These are phyloP conservation scores for Citrus medica DNA, from an alignment of 345 rosid species.

Conservation along the genomic window DNA sequence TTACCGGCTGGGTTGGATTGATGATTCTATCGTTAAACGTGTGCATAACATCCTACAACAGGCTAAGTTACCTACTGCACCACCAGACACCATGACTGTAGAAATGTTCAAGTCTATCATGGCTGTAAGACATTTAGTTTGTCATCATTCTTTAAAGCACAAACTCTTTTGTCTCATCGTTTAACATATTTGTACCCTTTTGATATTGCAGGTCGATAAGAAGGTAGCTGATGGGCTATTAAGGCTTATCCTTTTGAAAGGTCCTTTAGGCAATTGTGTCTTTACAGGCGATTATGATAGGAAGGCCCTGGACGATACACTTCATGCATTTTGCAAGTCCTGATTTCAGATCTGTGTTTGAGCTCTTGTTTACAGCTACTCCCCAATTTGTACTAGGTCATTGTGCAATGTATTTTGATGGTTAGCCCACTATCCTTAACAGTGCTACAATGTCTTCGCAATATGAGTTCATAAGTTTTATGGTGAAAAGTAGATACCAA, in stretches of 20 bases:
- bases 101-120: conserved; percentile 92
- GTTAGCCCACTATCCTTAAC: neutral
- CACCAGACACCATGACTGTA: conserved; percentile 83
- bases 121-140: conserved; percentile 61
- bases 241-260: conserved; percentile 91
- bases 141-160: neutral
- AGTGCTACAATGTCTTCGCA: neutral
- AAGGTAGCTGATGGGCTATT: conserved; percentile 96
- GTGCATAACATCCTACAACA: conserved; percentile 54
- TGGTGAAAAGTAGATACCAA: neutral
- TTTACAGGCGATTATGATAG: conserved; percentile 90
- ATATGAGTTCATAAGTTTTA: neutral
- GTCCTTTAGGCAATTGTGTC: conserved; percentile 87
- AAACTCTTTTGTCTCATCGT: neutral
- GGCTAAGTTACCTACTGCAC: conserved; percentile 72
- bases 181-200: neutral
- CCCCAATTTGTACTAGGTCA: neutral
- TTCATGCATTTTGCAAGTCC: conserved; percentile 62
- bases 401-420: neutral
- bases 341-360: conserved; percentile 19
- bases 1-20: conserved; percentile 97
- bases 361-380: neutral
- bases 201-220: conserved; percentile 77
- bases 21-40: conserved; percentile 70
- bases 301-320: conserved; percentile 81